Conservation (phyloP, 2,329 filamentous ascomycete genomes). For the Elsinoe fawcettii region DNA sequence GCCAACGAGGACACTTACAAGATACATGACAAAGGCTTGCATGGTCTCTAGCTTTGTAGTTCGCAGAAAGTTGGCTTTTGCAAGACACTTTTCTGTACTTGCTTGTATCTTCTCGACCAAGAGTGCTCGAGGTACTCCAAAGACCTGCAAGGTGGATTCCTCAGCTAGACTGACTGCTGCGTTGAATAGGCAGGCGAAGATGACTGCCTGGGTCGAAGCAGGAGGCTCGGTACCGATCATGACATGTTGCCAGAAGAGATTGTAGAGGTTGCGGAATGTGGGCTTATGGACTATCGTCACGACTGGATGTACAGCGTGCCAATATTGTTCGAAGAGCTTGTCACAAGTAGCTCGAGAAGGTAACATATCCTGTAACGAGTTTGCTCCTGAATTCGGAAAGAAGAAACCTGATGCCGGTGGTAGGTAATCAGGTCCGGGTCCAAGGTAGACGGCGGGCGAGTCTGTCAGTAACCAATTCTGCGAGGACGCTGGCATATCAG, state of each 20-base stretch:
- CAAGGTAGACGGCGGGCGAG: conserved; percentile 45
- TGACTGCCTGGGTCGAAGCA: conserved; percentile 57
- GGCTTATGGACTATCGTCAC: conserved; percentile 60
- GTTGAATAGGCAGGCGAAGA: conserved; percentile 63
- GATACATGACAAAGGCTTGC: conserved; percentile 69
- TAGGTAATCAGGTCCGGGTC: conserved; percentile 58
- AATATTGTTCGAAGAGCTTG: conserved; percentile 59
- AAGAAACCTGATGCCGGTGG: conserved; percentile 61
- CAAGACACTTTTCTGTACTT: conserved; percentile 59
- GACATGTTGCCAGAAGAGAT: conserved; percentile 58
- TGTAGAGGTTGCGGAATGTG: conserved; percentile 58
- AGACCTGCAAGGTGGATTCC: conserved; percentile 42
- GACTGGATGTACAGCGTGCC: conserved; percentile 59
- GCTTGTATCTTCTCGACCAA: conserved; percentile 57
- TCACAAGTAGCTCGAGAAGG: conserved; percentile 53
- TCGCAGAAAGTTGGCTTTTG: conserved; percentile 61
- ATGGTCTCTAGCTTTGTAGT: conserved; percentile 67
- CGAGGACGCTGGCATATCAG: not conserved
- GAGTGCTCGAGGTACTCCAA: conserved; percentile 49
- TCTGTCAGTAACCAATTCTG: conserved; percentile 14
- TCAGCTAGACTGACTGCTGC: conserved; percentile 60
- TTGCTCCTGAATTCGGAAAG: conserved; percentile 47
- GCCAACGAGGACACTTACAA: conserved; percentile 50
- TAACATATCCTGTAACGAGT: conserved; percentile 51
- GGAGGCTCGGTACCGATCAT: conserved; percentile 53